phyloP scores from a whole-genome alignment of 1,284 basidiomycete species.

The Leccinum griseonigrum region DNA sequence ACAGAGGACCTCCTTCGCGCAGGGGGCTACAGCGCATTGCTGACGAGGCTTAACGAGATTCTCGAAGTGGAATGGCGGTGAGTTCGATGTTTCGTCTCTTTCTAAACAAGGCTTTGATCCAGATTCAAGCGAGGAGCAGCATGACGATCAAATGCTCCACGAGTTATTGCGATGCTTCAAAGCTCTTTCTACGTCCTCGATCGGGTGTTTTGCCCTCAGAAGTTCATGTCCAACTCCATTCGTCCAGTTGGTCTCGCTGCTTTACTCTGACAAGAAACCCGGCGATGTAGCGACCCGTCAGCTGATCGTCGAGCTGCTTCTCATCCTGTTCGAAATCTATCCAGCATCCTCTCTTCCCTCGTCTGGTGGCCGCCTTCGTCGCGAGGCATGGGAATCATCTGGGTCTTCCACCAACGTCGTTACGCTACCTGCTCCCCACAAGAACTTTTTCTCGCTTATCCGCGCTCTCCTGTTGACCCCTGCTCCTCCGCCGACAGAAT shows the following conservation, averaged over 20 bases:
- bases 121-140: conserved; percentile 84
- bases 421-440: conserved; percentile 69
- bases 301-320: conserved; percentile 84
- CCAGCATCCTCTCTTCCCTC: conserved; percentile 64
- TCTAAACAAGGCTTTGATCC: conserved; percentile 12
- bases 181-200: conserved; percentile 86
- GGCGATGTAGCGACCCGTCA: conserved; percentile 90
- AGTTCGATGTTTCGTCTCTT: conserved; percentile 17
- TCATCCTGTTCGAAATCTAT: conserved; percentile 83
- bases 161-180: conserved; percentile 94
- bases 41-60: conserved; percentile 88
- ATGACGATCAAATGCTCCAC: conserved; percentile 92
- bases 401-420: conserved; percentile 46
- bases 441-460: conserved; percentile 66
- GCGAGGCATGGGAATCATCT: conserved; percentile 56
- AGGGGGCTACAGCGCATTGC: conserved; percentile 83
- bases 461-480: conserved; percentile 71
- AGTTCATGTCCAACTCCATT: conserved; percentile 86
- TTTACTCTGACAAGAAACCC: conserved; percentile 97
- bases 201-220: conserved; percentile 80
- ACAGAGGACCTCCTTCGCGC: conserved; percentile 83
- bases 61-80: conserved; percentile 96
- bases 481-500: conserved; percentile 69
- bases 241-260: conserved; percentile 73
- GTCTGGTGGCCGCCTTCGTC: conserved; percentile 39